A percentile compares a stretch with the other conserved stretches of the same genome.
phyloP scores from a whole-genome alignment of 2,329 filamentous ascomycete species.

The Botrytis pseudocinerea region DNA sequence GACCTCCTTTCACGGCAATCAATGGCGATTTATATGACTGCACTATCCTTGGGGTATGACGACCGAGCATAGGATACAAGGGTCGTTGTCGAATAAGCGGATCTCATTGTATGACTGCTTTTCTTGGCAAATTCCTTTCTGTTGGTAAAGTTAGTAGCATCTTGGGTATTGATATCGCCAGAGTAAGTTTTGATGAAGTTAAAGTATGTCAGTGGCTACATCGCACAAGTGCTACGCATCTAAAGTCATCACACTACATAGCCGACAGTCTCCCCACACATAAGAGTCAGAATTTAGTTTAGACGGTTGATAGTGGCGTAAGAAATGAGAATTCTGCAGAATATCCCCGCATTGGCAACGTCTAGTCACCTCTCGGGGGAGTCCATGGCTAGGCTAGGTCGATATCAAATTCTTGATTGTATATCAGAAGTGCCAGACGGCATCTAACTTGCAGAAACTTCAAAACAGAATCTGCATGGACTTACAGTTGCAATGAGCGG shows the following conservation, averaged over 20 bases:
- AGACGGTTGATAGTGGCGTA: neutral
- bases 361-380: neutral
- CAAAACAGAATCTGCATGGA: neutral
- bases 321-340: neutral
- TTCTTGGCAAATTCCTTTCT: neutral
- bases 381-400: neutral
- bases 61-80: neutral
- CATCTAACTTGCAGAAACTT: neutral
- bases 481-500: neutral
- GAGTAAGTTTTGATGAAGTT: neutral
- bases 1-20: neutral
- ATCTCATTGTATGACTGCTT: neutral
- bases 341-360: neutral
- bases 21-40: neutral
- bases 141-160: neutral
- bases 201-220: neutral
- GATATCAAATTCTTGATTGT: neutral
- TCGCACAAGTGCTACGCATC: neutral
- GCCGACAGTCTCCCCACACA: neutral
- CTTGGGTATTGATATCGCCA: neutral
- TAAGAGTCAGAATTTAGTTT: slow-evolving; percentile 4
- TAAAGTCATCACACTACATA: neutral
- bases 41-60: neutral
- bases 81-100: neutral
- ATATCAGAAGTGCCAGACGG: neutral